These are phyloP conservation scores for Aureobasidium sp. DNA, from an alignment of 2,329 filamentous ascomycete genomes.

Conservation along the genomic window DNA sequence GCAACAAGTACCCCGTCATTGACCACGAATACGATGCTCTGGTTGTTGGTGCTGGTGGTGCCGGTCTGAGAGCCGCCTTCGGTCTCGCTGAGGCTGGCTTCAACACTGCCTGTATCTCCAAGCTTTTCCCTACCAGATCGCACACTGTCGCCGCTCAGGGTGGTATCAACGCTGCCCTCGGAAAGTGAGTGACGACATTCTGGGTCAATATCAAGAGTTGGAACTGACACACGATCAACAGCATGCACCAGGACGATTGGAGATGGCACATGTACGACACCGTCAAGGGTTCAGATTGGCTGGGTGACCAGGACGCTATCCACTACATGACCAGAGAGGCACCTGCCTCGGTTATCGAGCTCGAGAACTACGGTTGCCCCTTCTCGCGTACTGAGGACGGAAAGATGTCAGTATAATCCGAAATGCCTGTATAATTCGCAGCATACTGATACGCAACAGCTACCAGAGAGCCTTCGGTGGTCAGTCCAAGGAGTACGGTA, in stretches of 20 bases:
- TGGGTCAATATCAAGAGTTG: not conserved
- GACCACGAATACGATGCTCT: conserved; percentile 99
- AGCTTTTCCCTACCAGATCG: conserved; percentile 77
- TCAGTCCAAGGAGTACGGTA: conserved; percentile 88
- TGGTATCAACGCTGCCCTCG: conserved; percentile 79
- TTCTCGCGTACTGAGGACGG: conserved; percentile 96
- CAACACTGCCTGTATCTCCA: conserved; percentile 79
- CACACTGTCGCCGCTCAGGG: conserved; percentile 71
- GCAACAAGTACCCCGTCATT: conserved; percentile 90
- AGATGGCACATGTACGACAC: conserved; percentile 99
- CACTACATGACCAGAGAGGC: conserved; percentile 98
- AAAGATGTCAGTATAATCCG: conserved; percentile 49
- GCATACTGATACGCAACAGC: conserved; percentile 31
- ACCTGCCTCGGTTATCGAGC: conserved; percentile 81
- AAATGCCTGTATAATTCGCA: too few species aligned
- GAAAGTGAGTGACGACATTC: conserved; percentile 46
- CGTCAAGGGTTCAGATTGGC: conserved; percentile 95
- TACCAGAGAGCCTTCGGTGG: conserved; percentile 99
- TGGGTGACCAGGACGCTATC: conserved; percentile 94
- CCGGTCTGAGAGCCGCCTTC: conserved; percentile 74
- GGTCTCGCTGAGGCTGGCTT: conserved; percentile 81
- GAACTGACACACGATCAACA: conserved; percentile 17
- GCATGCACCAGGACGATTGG: conserved; percentile 97
- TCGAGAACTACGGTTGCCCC: conserved; percentile 95
- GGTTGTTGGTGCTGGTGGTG: conserved; percentile 77